Percentiles rank a stretch among this genome's conserved stretches.
Conservation (phyloP, 345 rosid genomes). For the Gossypium anomalum region DNA sequence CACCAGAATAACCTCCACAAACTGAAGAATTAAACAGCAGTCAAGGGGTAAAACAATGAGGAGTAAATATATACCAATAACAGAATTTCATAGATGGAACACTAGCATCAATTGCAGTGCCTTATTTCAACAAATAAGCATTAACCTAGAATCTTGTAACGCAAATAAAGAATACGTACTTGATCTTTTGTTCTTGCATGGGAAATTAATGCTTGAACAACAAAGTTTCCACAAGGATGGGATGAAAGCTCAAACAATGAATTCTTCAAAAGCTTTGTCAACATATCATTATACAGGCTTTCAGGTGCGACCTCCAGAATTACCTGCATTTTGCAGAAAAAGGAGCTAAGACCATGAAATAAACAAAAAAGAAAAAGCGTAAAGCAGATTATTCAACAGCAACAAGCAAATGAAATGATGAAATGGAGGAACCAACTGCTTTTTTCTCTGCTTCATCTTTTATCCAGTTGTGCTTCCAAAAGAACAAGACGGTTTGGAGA, state of each 20-base stretch:
- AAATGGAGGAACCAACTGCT: neutral
- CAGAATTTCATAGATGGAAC: neutral
- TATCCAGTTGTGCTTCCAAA: slow-evolving; percentile 1
- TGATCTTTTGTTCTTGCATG: slow-evolving; percentile 65
- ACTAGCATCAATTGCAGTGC: neutral
- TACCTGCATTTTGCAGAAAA: slow-evolving; percentile 49
- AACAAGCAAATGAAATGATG: neutral
- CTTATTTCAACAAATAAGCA: neutral
- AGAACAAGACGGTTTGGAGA: neutral
- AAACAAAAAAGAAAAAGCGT: neutral
- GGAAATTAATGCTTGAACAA: slow-evolving; percentile 73
- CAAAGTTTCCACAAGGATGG: slow-evolving; percentile 89
- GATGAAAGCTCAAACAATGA: slow-evolving; percentile 71
- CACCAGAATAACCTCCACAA: neutral
- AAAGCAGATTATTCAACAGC: neutral
- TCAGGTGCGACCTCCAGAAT: slow-evolving; percentile 84
- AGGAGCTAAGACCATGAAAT: neutral
- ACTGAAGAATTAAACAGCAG: neutral
- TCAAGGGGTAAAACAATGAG: neutral
- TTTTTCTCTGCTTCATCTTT: neutral
- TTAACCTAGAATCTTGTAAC: neutral
- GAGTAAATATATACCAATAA: neutral
- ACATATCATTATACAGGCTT: slow-evolving; percentile 62
- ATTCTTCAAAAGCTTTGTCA: slow-evolving; percentile 61
- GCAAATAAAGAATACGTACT: slow-evolving; percentile 33